Base-by-base conservation (phyloP, 176 grass and related monocot genomes). In the Triticum dicoccoides region DNA sequence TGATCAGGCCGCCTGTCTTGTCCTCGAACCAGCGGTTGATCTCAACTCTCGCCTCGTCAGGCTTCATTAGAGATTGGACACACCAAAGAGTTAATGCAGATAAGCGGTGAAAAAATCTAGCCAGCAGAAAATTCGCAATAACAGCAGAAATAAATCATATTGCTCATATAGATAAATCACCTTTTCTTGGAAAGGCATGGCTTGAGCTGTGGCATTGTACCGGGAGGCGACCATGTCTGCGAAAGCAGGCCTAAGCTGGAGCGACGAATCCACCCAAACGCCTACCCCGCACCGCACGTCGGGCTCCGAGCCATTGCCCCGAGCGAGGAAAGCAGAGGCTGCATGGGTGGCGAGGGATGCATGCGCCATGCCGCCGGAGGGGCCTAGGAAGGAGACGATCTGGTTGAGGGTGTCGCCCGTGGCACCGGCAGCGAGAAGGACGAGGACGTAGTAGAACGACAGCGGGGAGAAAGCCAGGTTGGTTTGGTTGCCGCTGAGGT, bases 101-200 rank as follows among this genome's bases (percentile, higher is more conserved):
- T 35, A 2, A 37, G 67, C 9, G 3, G 17, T 35, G 33, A 69
- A 35, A 14, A 35, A 21, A 69, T 69, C 35, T 71, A 21, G 18
- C 68, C 10, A 72, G 8, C 6, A 23, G 21, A 42, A 72, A 71
- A 39, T 41, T 37, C 9, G 68, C 34, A 71, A 21, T 39, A 38
- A 70, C 34, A 39, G 34, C 1, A 41, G 35, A 11, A 72, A 44
- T 21, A 44, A 73, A 72, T 42, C 37, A 39, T 41, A 39, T 41
- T 41, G 3, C 9, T 71, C 37, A 5, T 27, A 25, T 39, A 73
- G n/a, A 74, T 15, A 6, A 45, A 41, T 74, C 25, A 74, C 71
- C 71, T 74, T 74, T 47, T 74, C 41, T 47, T 27, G 71, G 71
- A 74, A 74, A 47, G 41, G 41, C 71, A 74, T 74, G 71, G 71